Conservation (phyloP, 2,329 filamentous ascomycete species). For the Penicillium oxalicum region DNA sequence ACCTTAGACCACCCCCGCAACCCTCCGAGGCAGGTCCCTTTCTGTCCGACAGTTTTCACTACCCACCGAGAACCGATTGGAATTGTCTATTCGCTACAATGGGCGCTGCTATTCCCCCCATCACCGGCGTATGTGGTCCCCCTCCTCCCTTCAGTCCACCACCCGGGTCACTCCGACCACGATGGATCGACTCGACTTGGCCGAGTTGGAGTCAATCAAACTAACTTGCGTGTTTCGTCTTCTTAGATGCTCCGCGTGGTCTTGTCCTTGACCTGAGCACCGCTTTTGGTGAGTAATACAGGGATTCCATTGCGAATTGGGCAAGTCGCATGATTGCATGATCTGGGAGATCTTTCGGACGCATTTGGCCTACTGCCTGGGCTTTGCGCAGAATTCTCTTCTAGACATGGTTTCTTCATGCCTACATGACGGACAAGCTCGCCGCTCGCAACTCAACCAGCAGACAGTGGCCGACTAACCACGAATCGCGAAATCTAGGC, state of each 20-base stretch:
- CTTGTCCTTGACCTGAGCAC: conserved; percentile 63
- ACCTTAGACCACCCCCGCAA: conserved; percentile 19
- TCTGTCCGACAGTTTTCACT: conserved; percentile 14
- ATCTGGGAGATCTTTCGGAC: neutral
- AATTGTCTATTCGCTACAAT: conserved; percentile 28
- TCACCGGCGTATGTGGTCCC: conserved; percentile 42
- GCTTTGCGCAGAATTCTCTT: neutral
- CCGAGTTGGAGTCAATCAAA: conserved; percentile 14
- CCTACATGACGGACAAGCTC: neutral
- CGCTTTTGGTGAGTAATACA: conserved; percentile 53
- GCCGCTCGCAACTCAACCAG: neutral
- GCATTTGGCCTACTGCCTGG: neutral
- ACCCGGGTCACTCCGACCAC: conserved; percentile 16
- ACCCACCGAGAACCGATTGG: conserved; percentile 11
- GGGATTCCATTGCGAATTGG: neutral
- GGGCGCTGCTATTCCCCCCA: conserved; percentile 40
- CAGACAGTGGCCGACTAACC: conserved; percentile 12
- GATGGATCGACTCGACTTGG: conserved; percentile 5
- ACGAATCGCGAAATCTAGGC: conserved; percentile 36
- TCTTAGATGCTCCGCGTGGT: conserved; percentile 58
- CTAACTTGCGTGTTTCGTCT: conserved; percentile 3
- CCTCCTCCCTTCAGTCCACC: conserved; percentile 15
- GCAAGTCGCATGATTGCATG: conserved; percentile 16
- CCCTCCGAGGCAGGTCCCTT: conserved; percentile 18
- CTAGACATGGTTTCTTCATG: neutral